Evolutionary conservation across 2,329 filamentous ascomycete species (phyloP).

Genomic region (Pseudopyrenochaeta lycopersici): DNA sequence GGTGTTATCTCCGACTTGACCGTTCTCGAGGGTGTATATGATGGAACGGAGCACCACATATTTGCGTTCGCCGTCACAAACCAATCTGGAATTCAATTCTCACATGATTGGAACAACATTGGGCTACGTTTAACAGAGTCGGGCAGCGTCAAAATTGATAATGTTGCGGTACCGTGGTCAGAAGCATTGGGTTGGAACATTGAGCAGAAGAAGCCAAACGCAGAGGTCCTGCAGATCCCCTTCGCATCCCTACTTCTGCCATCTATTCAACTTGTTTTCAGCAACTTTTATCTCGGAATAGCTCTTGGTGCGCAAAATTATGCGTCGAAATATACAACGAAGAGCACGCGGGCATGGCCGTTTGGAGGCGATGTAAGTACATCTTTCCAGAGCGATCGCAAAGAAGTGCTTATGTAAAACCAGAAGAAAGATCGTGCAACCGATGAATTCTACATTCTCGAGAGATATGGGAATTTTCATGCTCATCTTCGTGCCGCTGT

Average conservation of each 20-base stretch:
- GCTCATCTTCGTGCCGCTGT: conserved; percentile 69
- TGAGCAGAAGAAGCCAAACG: conserved; percentile 60
- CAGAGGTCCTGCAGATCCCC: conserved; percentile 60
- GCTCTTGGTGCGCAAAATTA: conserved; percentile 66
- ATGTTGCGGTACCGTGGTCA: conserved; percentile 65
- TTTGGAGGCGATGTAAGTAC: conserved; percentile 63
- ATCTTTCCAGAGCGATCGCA: not conserved
- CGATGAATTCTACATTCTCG: conserved; percentile 72
- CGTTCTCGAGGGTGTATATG: conserved; percentile 70
- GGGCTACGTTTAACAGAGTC: conserved; percentile 71
- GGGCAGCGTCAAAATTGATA: conserved; percentile 67
- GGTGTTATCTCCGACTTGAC: conserved; percentile 73
- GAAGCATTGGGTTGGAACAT: conserved; percentile 71
- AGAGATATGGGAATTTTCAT: conserved; percentile 70
- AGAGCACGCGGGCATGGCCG: conserved; percentile 69
- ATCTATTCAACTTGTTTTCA: conserved; percentile 72
- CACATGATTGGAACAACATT: conserved; percentile 71
- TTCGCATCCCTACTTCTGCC: conserved; percentile 68
- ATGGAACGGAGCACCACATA: conserved; percentile 67
- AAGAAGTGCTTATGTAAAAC: conserved; percentile 1
- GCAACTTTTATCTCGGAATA: conserved; percentile 72
- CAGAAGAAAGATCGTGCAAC: conserved; percentile 64
- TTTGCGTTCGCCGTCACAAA: conserved; percentile 68
- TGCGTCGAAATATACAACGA: conserved; percentile 65
- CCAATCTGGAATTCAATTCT: conserved; percentile 66